phyloP scores from a whole-genome alignment of 148 eudicot genomes.

The Amaranthus cruentus region DNA sequence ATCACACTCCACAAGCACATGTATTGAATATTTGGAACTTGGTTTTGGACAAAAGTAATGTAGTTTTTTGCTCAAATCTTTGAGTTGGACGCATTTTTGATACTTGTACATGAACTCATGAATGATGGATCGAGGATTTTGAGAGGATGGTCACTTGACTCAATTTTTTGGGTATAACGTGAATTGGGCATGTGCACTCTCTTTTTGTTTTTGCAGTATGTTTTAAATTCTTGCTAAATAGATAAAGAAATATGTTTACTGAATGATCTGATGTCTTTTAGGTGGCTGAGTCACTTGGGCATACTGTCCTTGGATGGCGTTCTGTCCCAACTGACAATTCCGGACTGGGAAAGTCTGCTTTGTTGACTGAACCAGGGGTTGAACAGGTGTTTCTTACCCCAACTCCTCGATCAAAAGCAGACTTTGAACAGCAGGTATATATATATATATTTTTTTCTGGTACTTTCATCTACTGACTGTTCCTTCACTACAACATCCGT shows the following conservation, averaged over 20 bases:
- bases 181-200: no score
- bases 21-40: background rate
- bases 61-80: background rate
- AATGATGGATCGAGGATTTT: background rate
- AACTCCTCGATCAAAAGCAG: conserved; percentile 66
- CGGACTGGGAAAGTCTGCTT: conserved; percentile 83
- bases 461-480: background rate
- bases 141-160: background rate
- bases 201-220: background rate
- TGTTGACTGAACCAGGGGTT: conserved; percentile 89
- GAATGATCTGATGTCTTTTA: conserved; percentile 24
- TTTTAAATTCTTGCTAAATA: background rate
- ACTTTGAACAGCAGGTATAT: conserved; percentile 86
- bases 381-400: conserved; percentile 98
- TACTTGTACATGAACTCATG: background rate
- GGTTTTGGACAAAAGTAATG: background rate
- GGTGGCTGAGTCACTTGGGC: conserved; percentile 99
- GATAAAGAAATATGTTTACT: conserved; percentile 9
- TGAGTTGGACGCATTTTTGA: background rate
- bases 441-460: background rate
- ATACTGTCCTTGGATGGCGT: conserved; percentile 97
- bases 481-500: background rate
- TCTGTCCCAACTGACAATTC: conserved; percentile 91
- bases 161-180: no score
- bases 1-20: background rate